Percentiles rank a stretch among this genome's conserved stretches.
These are phyloP conservation scores for Tephrocybe sp. DNA, from an alignment of 768 basidiomycete genomes.

Conservation along the genomic window DNA sequence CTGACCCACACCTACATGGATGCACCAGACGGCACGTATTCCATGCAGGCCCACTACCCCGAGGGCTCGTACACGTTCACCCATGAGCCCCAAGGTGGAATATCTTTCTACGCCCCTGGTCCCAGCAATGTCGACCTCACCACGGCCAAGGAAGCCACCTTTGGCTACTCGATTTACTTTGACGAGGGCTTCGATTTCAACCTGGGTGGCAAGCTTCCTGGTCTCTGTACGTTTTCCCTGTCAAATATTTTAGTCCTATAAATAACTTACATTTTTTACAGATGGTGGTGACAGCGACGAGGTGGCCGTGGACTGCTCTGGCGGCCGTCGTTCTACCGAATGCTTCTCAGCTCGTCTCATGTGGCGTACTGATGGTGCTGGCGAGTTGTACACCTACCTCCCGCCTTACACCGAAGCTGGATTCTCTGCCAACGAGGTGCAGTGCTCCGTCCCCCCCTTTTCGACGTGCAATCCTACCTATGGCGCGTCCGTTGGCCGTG, in stretches of 20 bases:
- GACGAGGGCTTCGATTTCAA: slow-evolving; percentile 62
- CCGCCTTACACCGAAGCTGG: slow-evolving; percentile 42
- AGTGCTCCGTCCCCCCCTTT: slow-evolving; percentile 47
- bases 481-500: slow-evolving; percentile 69
- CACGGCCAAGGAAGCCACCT: slow-evolving; percentile 64
- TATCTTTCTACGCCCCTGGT: slow-evolving; percentile 74
- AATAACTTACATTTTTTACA: slow-evolving; percentile 20
- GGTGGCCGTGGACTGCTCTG: slow-evolving; percentile 56
- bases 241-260: slow-evolving; percentile 1
- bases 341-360: slow-evolving; percentile 72
- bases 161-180: slow-evolving; percentile 65
- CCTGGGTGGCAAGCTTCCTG: slow-evolving; percentile 73
- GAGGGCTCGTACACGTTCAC: slow-evolving; percentile 56
- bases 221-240: slow-evolving; percentile 53
- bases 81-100: slow-evolving; percentile 50
- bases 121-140: slow-evolving; percentile 50
- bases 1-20: slow-evolving; percentile 41
- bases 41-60: slow-evolving; percentile 55
- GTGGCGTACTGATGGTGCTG: slow-evolving; percentile 61
- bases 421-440: slow-evolving; percentile 46
- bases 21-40: slow-evolving; percentile 50
- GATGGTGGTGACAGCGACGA: slow-evolving; percentile 56
- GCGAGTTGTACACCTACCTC: slow-evolving; percentile 74
- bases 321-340: slow-evolving; percentile 52
- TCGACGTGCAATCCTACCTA: slow-evolving; percentile 63